Evolutionary conservation across 306 rosid genomes (phyloP).

Genomic region (Quercus parvula): DNA sequence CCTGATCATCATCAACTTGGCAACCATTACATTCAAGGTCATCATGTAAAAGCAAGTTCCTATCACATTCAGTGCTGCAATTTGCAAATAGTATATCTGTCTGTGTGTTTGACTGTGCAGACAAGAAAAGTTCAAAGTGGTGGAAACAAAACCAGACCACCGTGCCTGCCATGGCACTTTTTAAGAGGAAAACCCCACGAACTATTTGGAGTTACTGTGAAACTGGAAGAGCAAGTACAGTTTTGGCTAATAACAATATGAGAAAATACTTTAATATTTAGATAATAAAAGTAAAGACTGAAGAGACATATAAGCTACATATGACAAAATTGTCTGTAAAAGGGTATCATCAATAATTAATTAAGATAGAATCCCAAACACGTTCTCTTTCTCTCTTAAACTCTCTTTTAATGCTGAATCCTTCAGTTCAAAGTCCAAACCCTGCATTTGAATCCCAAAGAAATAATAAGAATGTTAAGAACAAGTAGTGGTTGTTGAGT

Average conservation of each 20-base stretch:
- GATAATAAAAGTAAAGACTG: neutral
- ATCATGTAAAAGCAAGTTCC: neutral
- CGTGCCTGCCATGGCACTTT: slow-evolving; percentile 1
- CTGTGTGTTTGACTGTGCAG: neutral
- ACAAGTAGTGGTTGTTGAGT: neutral
- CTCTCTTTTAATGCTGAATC: neutral
- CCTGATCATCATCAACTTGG: neutral
- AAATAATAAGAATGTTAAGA: neutral
- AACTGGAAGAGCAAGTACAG: slow-evolving; percentile 21
- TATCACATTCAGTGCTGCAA: neutral
- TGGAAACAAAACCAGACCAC: slow-evolving; percentile 9
- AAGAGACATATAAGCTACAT: neutral
- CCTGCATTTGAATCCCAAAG: slow-evolving; percentile 16
- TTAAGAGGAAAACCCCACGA: slow-evolving; percentile 17
- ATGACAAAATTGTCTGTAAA: slow-evolving; percentile 20
- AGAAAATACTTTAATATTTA: neutral
- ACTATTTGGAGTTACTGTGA: slow-evolving; percentile 14
- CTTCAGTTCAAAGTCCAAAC: slow-evolving; percentile 19
- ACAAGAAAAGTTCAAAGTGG: slow-evolving; percentile 1
- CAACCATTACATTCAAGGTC: too few relatives aligned
- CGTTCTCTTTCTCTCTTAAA: neutral
- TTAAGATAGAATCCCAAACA: neutral
- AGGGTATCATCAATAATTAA: neutral
- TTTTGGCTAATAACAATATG: neutral
- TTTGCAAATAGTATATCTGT: neutral